A percentile compares a stretch with the other conserved stretches of the same genome.
These are phyloP conservation scores for Papiliotrema flavescens DNA, from an alignment of 1,284 basidiomycete species.

Conservation along the genomic window DNA sequence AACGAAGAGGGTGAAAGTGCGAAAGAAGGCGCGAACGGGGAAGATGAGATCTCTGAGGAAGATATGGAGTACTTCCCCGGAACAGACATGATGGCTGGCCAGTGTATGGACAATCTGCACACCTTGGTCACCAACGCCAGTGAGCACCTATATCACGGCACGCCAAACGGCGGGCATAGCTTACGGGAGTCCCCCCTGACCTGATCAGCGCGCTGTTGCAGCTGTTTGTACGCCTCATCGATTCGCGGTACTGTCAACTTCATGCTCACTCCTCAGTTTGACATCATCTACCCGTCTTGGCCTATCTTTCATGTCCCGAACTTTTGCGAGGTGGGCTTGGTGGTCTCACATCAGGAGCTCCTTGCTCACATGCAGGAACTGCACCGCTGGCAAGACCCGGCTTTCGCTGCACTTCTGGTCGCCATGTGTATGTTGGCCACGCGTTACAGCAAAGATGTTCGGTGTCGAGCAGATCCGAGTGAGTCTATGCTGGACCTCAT, in stretches of 20 bases:
- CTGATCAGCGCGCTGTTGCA: not conserved
- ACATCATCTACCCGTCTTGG: constrained; percentile 15
- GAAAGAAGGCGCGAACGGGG: not conserved
- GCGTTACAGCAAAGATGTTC: not conserved
- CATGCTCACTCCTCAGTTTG: constrained; percentile 3
- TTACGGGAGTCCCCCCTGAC: not conserved
- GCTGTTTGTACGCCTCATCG: not conserved
- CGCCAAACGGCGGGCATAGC: not conserved
- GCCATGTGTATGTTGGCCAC: not conserved
- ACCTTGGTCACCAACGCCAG: not conserved
- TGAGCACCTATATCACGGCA: not conserved
- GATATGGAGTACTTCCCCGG: not conserved
- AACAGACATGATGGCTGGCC: not conserved
- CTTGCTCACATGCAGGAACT: not conserved
- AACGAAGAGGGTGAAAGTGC: not conserved
- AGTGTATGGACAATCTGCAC: not conserved
- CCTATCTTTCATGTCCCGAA: constrained; percentile 16
- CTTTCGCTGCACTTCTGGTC: not conserved
- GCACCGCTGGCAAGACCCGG: not conserved
- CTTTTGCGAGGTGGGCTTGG: constrained; percentile 1
- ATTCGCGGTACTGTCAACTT: not conserved
- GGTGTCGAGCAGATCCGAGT: not conserved
- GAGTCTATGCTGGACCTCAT: not conserved
- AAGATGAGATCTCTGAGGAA: not conserved
- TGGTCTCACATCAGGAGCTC: not conserved